Evolutionary conservation across 2,329 filamentous ascomycete species (phyloP).

Genomic region (Ceratocystis cubensis): DNA sequence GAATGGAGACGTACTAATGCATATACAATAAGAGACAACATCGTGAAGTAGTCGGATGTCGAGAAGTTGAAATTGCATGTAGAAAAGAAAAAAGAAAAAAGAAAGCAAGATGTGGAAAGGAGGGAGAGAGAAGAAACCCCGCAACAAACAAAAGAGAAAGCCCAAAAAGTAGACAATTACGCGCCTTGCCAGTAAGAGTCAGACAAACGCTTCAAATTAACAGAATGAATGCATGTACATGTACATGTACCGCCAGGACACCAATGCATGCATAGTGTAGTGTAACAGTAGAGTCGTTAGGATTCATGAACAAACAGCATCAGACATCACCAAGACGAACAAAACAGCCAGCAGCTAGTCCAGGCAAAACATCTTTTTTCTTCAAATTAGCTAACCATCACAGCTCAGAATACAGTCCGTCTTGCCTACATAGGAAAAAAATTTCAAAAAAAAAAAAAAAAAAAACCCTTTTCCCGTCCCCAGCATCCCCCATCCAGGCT

Average conservation of each 20-base stretch:
- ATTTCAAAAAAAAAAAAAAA: neutral
- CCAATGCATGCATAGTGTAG: neutral
- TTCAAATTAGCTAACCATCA: neutral
- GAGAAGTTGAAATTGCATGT: no score
- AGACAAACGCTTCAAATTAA: no score
- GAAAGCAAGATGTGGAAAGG: neutral
- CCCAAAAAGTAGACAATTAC: neutral
- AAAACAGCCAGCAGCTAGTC: neutral
- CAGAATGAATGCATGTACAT: no score
- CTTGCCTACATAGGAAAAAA: constrained; percentile 2
- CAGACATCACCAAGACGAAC: no score
- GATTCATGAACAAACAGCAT: no score
- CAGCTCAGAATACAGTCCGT: neutral
- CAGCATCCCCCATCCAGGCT: neutral
- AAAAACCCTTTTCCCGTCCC: neutral
- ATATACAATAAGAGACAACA: constrained; percentile 6
- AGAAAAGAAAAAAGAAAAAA: neutral
- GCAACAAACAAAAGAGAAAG: neutral
- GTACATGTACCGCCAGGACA: neutral
- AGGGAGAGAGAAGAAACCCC: neutral
- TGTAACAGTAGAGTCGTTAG: no score
- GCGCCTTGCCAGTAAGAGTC: no score
- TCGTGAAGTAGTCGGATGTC: neutral
- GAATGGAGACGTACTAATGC: neutral
- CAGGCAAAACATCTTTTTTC: neutral